A percentile compares a stretch with the other conserved stretches of the same genome.
Evolutionary conservation across 2,329 filamentous ascomycete genomes (phyloP).

Genomic region (Talaromyces sp.): DNA sequence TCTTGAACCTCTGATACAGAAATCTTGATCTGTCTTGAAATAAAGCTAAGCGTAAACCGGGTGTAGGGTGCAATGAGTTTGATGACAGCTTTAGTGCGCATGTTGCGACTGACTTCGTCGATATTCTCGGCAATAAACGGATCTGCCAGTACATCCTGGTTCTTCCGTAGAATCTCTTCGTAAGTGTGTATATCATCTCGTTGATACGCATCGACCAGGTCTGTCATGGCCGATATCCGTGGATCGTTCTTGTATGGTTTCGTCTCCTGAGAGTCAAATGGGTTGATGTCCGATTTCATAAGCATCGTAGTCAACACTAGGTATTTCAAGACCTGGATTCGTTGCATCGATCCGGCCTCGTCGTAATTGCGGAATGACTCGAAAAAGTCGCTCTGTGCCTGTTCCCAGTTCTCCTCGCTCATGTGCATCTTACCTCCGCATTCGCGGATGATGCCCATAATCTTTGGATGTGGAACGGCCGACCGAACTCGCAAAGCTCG

Average conservation of each 20-base stretch:
- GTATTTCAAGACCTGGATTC: slow-evolving; percentile 97
- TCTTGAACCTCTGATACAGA: slow-evolving; percentile 84
- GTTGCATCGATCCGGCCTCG: slow-evolving; percentile 90
- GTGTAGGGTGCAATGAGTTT: slow-evolving; percentile 95
- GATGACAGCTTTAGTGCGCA: slow-evolving; percentile 92
- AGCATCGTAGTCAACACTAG: slow-evolving; percentile 95
- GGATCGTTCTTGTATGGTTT: slow-evolving; percentile 97
- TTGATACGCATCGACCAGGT: slow-evolving; percentile 94
- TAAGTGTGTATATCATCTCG: slow-evolving; percentile 90
- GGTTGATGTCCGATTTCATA: slow-evolving; percentile 97
- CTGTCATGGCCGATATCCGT: slow-evolving; percentile 93
- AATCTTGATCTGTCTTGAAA: slow-evolving; percentile 84
- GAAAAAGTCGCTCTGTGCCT: slow-evolving; percentile 95
- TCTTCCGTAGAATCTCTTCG: slow-evolving; percentile 79
- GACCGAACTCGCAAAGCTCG: slow-evolving; percentile 87
- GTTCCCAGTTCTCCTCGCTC: slow-evolving; percentile 99
- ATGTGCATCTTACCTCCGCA: slow-evolving; percentile 99
- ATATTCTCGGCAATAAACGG: slow-evolving; percentile 98
- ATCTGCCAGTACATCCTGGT: slow-evolving; percentile 84
- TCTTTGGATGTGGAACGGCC: slow-evolving; percentile 96
- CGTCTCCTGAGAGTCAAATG: slow-evolving; percentile 97
- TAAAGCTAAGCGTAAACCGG: slow-evolving; percentile 81
- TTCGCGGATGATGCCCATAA: slow-evolving; percentile 98
- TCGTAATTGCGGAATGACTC: slow-evolving; percentile 99
- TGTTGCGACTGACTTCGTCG: slow-evolving; percentile 95